These are phyloP conservation scores for Diaporthe citri DNA, from an alignment of 2,329 filamentous ascomycete species.

Conservation along the genomic window DNA sequence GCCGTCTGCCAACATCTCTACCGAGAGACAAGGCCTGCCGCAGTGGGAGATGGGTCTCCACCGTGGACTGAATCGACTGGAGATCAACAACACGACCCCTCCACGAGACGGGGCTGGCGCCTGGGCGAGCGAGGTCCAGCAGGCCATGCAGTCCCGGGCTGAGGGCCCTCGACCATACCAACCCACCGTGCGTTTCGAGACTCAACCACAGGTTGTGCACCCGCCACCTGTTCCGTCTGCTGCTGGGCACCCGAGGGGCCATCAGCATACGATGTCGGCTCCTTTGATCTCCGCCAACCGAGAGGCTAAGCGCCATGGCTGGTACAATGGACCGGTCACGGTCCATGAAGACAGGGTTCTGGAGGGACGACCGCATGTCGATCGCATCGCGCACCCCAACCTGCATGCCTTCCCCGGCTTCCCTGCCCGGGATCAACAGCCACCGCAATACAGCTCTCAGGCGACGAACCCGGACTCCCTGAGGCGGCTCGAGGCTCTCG, in stretches of 20 bases:
- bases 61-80: constrained; percentile 74
- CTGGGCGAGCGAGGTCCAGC: constrained; percentile 70
- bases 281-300: constrained; percentile 68
- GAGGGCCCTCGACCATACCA: constrained; percentile 62
- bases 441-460: constrained; percentile 47
- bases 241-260: constrained; percentile 46
- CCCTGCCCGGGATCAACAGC: constrained; percentile 53
- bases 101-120: constrained; percentile 64
- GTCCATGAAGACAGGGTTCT: constrained; percentile 53
- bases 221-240: constrained; percentile 40
- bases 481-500: constrained; percentile 70
- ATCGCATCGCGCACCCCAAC: constrained; percentile 71
- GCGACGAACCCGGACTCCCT: constrained; percentile 59
- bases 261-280: constrained; percentile 72
- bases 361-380: constrained; percentile 58
- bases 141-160: constrained; percentile 66
- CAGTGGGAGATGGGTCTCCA: constrained; percentile 77
- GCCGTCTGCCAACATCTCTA: constrained; percentile 50
- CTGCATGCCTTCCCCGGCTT: constrained; percentile 65
- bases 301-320: constrained; percentile 76
- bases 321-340: constrained; percentile 72
- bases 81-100: constrained; percentile 64
- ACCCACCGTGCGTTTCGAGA: constrained; percentile 68
- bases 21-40: constrained; percentile 64
- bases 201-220: constrained; percentile 54